Conservation (phyloP, 352 stramenopile species). For the Pythium aphanidermatum region DNA sequence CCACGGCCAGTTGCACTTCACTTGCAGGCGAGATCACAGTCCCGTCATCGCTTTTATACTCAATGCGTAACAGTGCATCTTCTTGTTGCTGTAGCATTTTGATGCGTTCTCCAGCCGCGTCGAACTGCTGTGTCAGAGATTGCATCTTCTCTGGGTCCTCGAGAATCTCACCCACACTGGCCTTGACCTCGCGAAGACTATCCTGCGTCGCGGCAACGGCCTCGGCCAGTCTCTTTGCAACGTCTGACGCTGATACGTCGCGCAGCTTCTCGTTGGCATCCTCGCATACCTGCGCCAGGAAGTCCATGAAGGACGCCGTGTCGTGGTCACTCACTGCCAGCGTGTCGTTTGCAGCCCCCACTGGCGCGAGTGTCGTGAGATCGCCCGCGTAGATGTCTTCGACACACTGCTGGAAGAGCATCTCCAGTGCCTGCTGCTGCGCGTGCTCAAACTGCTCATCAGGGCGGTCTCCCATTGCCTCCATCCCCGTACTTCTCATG, state of each 20-base stretch:
- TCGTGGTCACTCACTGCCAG: slow-evolving; percentile 12
- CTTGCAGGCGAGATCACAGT: slow-evolving; percentile 9
- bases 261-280: slow-evolving; percentile 48
- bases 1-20: slow-evolving; percentile 13
- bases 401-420: slow-evolving; percentile 24
- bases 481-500: background rate
- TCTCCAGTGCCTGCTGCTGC: slow-evolving; percentile 22
- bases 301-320: slow-evolving; percentile 49
- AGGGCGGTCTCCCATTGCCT: background rate
- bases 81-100: slow-evolving; percentile 27
- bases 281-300: slow-evolving; percentile 58
- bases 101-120: slow-evolving; percentile 36
- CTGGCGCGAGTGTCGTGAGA: slow-evolving; percentile 4
- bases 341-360: background rate
- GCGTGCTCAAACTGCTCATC: slow-evolving; percentile 14
- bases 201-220: slow-evolving; percentile 54
- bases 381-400: slow-evolving; percentile 16
- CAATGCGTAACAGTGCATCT: background rate
- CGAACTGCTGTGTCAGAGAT: slow-evolving; percentile 47
- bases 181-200: slow-evolving; percentile 52
- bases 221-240: slow-evolving; percentile 40
- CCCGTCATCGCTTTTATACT: too few species aligned
- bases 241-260: slow-evolving; percentile 46
- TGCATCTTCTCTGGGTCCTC: slow-evolving; percentile 58
- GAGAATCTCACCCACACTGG: slow-evolving; percentile 51